phyloP scores from a whole-genome alignment of 2,329 filamentous ascomycete species.

The Diaporthe longicolla region DNA sequence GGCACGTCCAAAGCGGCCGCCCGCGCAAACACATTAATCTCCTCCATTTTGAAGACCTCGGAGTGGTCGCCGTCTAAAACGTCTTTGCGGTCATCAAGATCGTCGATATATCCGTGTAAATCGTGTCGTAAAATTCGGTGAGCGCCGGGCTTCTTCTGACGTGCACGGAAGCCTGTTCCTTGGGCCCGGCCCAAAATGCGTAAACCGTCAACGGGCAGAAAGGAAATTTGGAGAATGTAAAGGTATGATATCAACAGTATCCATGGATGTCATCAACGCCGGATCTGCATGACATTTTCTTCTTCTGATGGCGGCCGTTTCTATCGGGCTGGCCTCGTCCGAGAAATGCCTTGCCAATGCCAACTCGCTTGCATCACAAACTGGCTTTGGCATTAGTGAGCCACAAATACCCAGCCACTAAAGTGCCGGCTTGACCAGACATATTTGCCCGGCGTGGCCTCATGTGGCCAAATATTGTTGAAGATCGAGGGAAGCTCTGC shows the following conservation, averaged over 20 bases:
- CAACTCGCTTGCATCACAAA: conserved; percentile 32
- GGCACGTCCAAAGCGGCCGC: not conserved
- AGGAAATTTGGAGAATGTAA: not conserved
- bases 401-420: conserved; percentile 13
- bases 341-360: conserved; percentile 27
- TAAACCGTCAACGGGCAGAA: not conserved
- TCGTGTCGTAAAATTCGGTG: not conserved
- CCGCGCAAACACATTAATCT: conserved; percentile 3
- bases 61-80: not conserved
- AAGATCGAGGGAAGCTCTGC: conserved; percentile 3
- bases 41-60: not conserved
- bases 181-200: conserved; percentile 22
- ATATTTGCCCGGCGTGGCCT: not conserved
- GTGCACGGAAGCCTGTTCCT: conserved; percentile 28
- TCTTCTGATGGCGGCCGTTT: conserved; percentile 7
- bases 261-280: not conserved
- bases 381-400: conserved; percentile 31
- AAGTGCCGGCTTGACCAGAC: conserved; percentile 20
- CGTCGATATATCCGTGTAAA: not conserved
- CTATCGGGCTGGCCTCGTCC: conserved; percentile 18
- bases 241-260: not conserved
- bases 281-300: conserved; percentile 30
- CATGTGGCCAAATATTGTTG: not conserved
- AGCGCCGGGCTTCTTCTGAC: conserved; percentile 25
- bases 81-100: conserved; percentile 13